Percentiles rank a stretch among this genome's conserved stretches.
phyloP scores from a whole-genome alignment of 768 basidiomycete genomes.

The Tubosaeta brunneosetosa region DNA sequence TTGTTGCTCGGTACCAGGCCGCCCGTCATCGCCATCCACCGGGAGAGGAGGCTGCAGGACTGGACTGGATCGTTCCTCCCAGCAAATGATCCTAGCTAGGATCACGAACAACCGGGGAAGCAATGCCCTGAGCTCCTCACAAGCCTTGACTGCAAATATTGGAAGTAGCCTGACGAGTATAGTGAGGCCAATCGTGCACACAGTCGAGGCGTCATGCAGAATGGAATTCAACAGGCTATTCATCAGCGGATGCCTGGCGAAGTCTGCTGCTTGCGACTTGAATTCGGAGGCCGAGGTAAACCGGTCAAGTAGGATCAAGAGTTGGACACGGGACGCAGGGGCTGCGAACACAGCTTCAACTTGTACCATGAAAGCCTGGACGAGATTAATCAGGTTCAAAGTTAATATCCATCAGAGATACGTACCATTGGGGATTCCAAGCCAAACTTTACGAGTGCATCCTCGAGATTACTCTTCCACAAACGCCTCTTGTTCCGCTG shows the following conservation, averaged over 20 bases:
- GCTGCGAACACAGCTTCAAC: slow-evolving; percentile 56
- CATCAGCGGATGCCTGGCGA: slow-evolving; percentile 62
- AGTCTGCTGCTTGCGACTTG: slow-evolving; percentile 40
- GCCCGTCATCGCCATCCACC: slow-evolving; percentile 30
- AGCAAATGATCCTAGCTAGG: slow-evolving; percentile 68
- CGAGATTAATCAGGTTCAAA: slow-evolving; percentile 3
- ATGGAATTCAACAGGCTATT: slow-evolving; percentile 62
- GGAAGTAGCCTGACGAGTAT: slow-evolving; percentile 71
- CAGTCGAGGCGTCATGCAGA: slow-evolving; percentile 65
- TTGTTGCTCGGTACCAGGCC: neutral
- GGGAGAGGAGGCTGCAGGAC: slow-evolving; percentile 28
- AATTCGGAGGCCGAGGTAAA: slow-evolving; percentile 57
- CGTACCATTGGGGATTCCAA: slow-evolving; percentile 60
- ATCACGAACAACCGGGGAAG: slow-evolving; percentile 65
- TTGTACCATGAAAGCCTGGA: slow-evolving; percentile 67
- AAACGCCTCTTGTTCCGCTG: slow-evolving; percentile 54
- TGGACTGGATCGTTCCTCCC: slow-evolving; percentile 53
- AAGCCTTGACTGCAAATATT: slow-evolving; percentile 62
- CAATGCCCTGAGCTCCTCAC: slow-evolving; percentile 47
- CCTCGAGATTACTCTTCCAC: slow-evolving; percentile 80
- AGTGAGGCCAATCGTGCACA: slow-evolving; percentile 59
- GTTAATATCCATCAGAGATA: slow-evolving; percentile 14
- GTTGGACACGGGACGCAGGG: slow-evolving; percentile 62
- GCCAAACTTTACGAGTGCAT: slow-evolving; percentile 64
- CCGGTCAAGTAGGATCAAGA: slow-evolving; percentile 60